Percentiles rank a stretch among this genome's conserved stretches.
These are phyloP conservation scores for Cutaneotrichosporon mucoides DNA, from an alignment of 1,284 basidiomycete species.

Conservation along the genomic window DNA sequence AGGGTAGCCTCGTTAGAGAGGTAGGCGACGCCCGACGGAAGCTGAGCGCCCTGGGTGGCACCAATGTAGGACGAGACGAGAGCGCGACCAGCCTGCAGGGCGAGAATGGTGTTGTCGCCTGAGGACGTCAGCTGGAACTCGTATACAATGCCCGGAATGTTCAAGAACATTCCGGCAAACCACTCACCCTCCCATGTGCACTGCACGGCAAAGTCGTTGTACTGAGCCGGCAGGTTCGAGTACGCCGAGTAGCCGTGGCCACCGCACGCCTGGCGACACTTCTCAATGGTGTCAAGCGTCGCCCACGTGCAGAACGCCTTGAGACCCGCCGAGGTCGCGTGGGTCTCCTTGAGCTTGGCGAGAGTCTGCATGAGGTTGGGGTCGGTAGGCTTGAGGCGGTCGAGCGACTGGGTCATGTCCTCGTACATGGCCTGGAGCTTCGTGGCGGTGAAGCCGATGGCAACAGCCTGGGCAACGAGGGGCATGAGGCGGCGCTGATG, in stretches of 20 bases:
- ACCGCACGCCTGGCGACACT: slow-evolving; percentile 56
- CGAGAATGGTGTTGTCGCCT: slow-evolving; percentile 57
- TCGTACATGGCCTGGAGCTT: slow-evolving; percentile 50
- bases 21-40: slow-evolving; percentile 53
- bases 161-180: too few relatives aligned
- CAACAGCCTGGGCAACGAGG: slow-evolving; percentile 56
- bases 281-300: slow-evolving; percentile 57
- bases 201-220: slow-evolving; percentile 56
- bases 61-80: slow-evolving; percentile 53
- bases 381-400: slow-evolving; percentile 54
- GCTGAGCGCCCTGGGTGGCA: slow-evolving; percentile 51
- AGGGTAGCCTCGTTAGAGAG: slow-evolving; percentile 50
- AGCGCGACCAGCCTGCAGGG: slow-evolving; percentile 55
- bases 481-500: slow-evolving; percentile 59
- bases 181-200: slow-evolving; percentile 52
- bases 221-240: slow-evolving; percentile 56
- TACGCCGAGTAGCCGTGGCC: slow-evolving; percentile 59
- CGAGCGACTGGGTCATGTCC: slow-evolving; percentile 53
- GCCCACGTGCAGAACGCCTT: slow-evolving; percentile 61
- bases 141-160: too few relatives aligned
- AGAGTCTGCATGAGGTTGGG: slow-evolving; percentile 45
- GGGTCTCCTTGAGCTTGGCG: slow-evolving; percentile 58
- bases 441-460: slow-evolving; percentile 55
- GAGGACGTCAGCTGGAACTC: too few relatives aligned
- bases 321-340: slow-evolving; percentile 57